Percentiles rank a stretch among this genome's conserved stretches.
These are phyloP conservation scores for Pythium guiyangense DNA, from an alignment of 352 stramenopile species.

Conservation along the genomic window DNA sequence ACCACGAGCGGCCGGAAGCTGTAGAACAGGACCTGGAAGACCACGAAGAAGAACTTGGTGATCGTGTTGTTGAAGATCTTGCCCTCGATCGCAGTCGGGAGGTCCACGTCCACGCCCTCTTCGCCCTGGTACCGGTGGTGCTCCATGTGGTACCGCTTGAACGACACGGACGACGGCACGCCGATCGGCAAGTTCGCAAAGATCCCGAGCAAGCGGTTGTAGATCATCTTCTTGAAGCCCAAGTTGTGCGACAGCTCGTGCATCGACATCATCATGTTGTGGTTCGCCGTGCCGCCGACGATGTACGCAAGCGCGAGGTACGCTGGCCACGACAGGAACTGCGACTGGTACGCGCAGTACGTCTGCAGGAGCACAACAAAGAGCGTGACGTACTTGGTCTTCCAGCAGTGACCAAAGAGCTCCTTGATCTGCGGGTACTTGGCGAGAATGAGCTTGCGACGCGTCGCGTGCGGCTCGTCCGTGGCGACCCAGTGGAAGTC, in stretches of 20 bases:
- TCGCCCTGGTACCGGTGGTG: slow-evolving; percentile 96
- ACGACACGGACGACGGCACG: slow-evolving; percentile 89
- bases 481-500: slow-evolving; percentile 85
- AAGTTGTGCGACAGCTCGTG: slow-evolving; percentile 97
- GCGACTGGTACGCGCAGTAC: slow-evolving; percentile 62
- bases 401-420: slow-evolving; percentile 80
- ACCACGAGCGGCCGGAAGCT: slow-evolving; percentile 89
- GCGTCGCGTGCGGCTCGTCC: slow-evolving; percentile 86
- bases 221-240: slow-evolving; percentile 87
- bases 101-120: slow-evolving; percentile 92
- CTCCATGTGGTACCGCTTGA: slow-evolving; percentile 97
- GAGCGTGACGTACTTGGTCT: slow-evolving; percentile 85
- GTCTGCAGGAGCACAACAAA: slow-evolving; percentile 81
- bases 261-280: slow-evolving; percentile 94
- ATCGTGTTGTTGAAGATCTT: slow-evolving; percentile 85
- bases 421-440: slow-evolving; percentile 90
- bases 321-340: slow-evolving; percentile 56
- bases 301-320: slow-evolving; percentile 75
- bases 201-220: slow-evolving; percentile 91
- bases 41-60: slow-evolving; percentile 91
- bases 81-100: slow-evolving; percentile 90
- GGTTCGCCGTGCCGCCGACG: slow-evolving; percentile 90
- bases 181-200: slow-evolving; percentile 92
- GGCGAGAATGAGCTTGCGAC: slow-evolving; percentile 76
- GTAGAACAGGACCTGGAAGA: slow-evolving; percentile 94